phyloP scores from a whole-genome alignment of 768 basidiomycete species.

The Termitomyces sp. region DNA sequence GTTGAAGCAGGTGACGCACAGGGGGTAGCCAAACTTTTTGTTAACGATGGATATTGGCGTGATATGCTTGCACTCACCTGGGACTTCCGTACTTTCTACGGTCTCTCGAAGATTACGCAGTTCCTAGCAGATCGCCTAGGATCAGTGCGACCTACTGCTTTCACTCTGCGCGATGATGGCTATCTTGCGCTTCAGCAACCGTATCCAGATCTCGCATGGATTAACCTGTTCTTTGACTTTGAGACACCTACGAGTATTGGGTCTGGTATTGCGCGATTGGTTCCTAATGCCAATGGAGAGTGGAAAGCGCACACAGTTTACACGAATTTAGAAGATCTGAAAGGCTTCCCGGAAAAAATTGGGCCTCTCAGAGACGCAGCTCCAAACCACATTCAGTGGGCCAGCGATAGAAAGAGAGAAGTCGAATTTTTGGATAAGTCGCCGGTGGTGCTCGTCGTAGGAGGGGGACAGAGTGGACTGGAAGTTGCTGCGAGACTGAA shows the following conservation, averaged over 20 bases:
- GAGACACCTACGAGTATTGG: constrained; percentile 44
- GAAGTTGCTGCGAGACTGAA: constrained; percentile 55
- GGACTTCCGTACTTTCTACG: constrained; percentile 21
- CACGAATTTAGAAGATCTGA: constrained; percentile 54
- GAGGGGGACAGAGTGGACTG: constrained; percentile 66
- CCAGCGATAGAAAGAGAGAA: constrained; percentile 34
- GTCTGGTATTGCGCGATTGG: constrained; percentile 48
- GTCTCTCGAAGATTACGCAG: constrained; percentile 8
- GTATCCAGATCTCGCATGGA: constrained; percentile 50
- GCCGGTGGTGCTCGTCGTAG: constrained; percentile 49
- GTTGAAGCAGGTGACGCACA: constrained; percentile 13
- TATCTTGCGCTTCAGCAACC: constrained; percentile 30
- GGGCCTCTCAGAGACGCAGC: constrained; percentile 37
- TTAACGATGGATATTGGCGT: constrained; percentile 15
- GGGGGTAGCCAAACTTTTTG: constrained; percentile 14
- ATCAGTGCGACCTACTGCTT: constrained; percentile 18
- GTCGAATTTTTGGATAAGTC: constrained; percentile 36
- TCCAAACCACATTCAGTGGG: constrained; percentile 54
- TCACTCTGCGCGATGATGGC: constrained; percentile 23
- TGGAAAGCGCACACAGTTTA: constrained; percentile 62
- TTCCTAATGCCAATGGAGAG: constrained; percentile 34
- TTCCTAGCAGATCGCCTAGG: constrained; percentile 15
- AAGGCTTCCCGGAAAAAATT: constrained; percentile 42
- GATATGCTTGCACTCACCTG: constrained; percentile 21
- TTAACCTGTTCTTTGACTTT: constrained; percentile 54